Conservation (phyloP, 345 rosid genomes). For the Raphanus raphanistrum region DNA sequence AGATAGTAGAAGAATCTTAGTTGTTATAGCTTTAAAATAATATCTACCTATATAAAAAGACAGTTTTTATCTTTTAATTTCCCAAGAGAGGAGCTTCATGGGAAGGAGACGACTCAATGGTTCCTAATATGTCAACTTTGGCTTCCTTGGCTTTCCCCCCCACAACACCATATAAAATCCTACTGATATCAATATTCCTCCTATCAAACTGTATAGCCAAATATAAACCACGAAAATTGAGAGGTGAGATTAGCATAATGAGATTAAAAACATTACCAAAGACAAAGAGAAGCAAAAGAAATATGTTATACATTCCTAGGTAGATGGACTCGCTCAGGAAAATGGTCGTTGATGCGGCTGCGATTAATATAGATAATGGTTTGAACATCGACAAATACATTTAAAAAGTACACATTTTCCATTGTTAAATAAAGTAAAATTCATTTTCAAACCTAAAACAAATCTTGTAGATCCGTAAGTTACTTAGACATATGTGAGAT, state of each 20-base stretch:
- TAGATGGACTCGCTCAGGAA: constrained; percentile 43
- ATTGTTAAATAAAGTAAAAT: not conserved
- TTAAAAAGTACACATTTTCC: not conserved
- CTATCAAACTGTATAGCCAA: constrained; percentile 51
- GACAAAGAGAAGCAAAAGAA: not conserved
- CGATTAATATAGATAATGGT: constrained; percentile 43
- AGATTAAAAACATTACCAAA: not conserved
- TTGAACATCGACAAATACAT: constrained; percentile 47
- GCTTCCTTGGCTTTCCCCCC: constrained; percentile 78
- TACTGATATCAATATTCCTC: constrained; percentile 61
- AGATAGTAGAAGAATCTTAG: not conserved
- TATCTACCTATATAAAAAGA: not conserved
- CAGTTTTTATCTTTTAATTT: constrained; percentile 30
- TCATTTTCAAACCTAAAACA: not conserved
- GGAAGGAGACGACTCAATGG: constrained; percentile 34
- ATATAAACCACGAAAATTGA: not conserved
- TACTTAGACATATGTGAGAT: not conserved
- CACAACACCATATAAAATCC: constrained; percentile 84
- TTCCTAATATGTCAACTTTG: constrained; percentile 32
- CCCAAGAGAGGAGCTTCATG: constrained; percentile 56
- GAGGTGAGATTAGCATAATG: not conserved
- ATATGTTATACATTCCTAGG: constrained; percentile 35
- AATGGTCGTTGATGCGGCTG: constrained; percentile 39
- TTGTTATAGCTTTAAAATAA: not conserved
- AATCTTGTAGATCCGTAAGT: not conserved